Base-by-base conservation (phyloP, 345 rosid genomes). In the Eucalyptus globulus region DNA sequence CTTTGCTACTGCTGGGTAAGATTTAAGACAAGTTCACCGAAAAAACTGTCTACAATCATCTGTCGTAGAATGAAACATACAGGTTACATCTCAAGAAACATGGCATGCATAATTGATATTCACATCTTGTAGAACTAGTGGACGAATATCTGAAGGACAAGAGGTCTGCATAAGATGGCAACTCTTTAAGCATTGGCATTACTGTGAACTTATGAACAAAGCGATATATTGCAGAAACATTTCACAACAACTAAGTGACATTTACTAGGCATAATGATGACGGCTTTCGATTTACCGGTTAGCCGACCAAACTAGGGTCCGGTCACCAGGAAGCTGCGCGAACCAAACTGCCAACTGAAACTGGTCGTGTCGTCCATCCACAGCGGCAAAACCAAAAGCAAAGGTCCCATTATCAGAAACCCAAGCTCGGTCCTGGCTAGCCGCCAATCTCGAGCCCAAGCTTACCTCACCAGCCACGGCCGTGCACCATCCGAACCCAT, bases 231-330 rank as follows among this genome's bases (percentile, higher is more conserved):
- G 53, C 50, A 47, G 10, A 27, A 49, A 87, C n/a, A n/a, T 21
- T 17, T 21, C 27, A 43, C n/a, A 6, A 22, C 31, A n/a, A n/a
- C 47, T 29, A 76, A 76, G 47, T 11, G 49, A 29, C n/a, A 43
- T 21, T 11, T n/a, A 72, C 21, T 31, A 29, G 86, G 88, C 76
- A 50, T 76, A 44, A 86, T 21, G 69, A 86, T 9, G 29, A 8
- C 11, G 19, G 8, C 7, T 67, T 44, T 14, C 7, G 27, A 58
- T 43, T 43, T 91, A 96, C 99, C 99, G 94, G n/a, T 95, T 96
- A 87, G 99, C 93, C 14, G 98, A 97, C 99, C 99, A 97, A 49
- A 97, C 97, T 4, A 94, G 53, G 49, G 95, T 94, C 88, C 93
- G 93, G 88, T 97, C 99, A 29, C 98, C 97, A 19, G 98, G 99